Conservation (phyloP, 2,329 filamentous ascomycete species). For the Ophiostoma himal-ulmi region DNA sequence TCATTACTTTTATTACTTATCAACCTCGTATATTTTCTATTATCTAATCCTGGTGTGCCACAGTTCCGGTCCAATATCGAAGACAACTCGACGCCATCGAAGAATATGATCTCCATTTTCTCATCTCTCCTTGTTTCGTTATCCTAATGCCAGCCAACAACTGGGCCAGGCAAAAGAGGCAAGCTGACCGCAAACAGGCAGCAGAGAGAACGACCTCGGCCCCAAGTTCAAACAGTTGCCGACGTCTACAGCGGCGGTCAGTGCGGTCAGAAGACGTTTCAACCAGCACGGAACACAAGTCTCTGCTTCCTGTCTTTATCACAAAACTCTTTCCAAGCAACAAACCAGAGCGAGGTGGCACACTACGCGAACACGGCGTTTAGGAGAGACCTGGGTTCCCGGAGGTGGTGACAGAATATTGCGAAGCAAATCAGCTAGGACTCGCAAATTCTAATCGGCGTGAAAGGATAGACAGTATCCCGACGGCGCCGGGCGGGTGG, state of each 20-base stretch:
- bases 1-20: not conserved
- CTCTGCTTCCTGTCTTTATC: conserved; percentile 32
- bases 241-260: not conserved
- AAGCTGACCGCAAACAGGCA: not conserved
- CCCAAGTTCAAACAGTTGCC: not conserved
- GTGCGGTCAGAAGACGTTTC: conserved; percentile 3
- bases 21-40: not conserved
- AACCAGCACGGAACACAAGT: not conserved
- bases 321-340: conserved; percentile 44
- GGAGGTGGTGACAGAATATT: not conserved
- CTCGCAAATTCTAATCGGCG: not conserved
- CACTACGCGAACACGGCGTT: conserved; percentile 33
- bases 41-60: not conserved
- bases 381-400: conserved; percentile 18
- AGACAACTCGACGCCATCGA: not conserved
- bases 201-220: not conserved
- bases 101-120: not conserved
- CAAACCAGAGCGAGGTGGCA: conserved; percentile 47
- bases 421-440: not conserved
- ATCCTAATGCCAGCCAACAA: conserved; percentile 8
- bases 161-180: not conserved
- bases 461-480: not conserved
- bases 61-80: not conserved
- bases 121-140: not conserved
- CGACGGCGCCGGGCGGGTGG: not conserved